Conservation (phyloP, 208 protist species). For the Spongospora subterranea region DNA sequence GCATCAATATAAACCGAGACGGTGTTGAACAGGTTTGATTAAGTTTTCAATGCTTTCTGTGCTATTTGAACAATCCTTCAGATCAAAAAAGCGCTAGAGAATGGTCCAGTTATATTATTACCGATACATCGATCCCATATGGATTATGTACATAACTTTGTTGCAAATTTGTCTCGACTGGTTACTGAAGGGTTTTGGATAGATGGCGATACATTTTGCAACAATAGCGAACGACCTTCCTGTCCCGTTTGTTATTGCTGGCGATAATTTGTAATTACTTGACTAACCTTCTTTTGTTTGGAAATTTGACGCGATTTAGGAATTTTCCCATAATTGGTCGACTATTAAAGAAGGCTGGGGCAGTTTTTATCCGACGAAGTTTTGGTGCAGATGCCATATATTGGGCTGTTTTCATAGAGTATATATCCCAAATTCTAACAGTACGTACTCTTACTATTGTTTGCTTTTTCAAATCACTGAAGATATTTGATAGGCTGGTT, state of each 20-base stretch:
- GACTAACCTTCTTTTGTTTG: background rate
- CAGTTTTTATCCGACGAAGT: conserved; percentile 19
- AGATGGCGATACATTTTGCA: conserved; percentile 46
- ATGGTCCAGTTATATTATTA: conserved; percentile 21
- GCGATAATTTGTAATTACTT: conserved; percentile 4
- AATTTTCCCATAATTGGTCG: conserved; percentile 50
- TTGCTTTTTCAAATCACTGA: background rate
- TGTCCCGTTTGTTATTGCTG: conserved; percentile 50
- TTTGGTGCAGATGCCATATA: conserved; percentile 38
- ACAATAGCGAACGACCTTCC: background rate
- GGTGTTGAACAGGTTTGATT: background rate
- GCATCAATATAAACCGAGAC: conserved; percentile 7
- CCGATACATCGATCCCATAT: conserved; percentile 26
- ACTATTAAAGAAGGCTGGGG: conserved; percentile 45
- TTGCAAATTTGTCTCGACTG: background rate
- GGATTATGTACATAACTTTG: background rate
- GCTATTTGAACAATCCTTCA: background rate
- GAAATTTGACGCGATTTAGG: background rate
- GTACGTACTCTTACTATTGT: background rate
- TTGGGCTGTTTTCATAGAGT: conserved; percentile 39
- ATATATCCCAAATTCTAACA: background rate
- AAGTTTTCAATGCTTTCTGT: background rate
- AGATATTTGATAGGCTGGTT: too few relatives aligned
- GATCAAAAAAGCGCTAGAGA: background rate
- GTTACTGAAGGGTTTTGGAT: too few relatives aligned